A percentile compares a stretch with the other conserved stretches of the same genome.
Evolutionary conservation across 257 asterid genomes (phyloP).

Genomic region (Jacaranda mimosifolia): DNA sequence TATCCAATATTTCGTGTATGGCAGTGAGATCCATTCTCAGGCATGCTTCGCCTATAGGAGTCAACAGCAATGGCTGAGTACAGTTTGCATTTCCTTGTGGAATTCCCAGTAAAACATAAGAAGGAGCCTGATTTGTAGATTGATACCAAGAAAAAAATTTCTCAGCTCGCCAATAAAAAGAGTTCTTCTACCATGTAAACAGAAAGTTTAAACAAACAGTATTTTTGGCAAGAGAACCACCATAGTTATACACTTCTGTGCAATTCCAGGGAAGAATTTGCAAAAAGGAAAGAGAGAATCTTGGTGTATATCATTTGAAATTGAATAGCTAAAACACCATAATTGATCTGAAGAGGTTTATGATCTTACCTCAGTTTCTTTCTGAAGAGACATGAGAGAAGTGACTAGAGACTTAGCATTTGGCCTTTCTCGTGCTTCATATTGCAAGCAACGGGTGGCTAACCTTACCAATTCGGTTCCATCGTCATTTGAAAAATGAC

Average conservation of each 20-base stretch:
- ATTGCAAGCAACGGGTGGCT: constrained; percentile 95
- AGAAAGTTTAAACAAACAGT: too few relatives aligned
- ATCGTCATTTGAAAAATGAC: constrained; percentile 84
- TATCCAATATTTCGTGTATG: constrained; percentile 78
- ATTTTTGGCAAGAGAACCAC: too few relatives aligned
- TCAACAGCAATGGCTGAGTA: constrained; percentile 44
- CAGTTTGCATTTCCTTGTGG: constrained; percentile 58
- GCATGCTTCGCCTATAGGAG: constrained; percentile 98
- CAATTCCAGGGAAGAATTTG: too few relatives aligned
- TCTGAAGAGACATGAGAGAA: constrained; percentile 78
- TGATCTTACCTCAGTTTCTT: constrained; percentile 77
- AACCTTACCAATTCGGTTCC: constrained; percentile 87
- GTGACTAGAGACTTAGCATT: constrained; percentile 73
- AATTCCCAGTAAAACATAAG: constrained; percentile 79
- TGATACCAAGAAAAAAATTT: too few relatives aligned
- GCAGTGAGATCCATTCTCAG: constrained; percentile 92
- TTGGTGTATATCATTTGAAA: too few relatives aligned
- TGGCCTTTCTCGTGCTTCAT: constrained; percentile 94
- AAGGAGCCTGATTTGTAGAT: constrained; percentile 67
- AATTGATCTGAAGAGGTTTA: background rate
- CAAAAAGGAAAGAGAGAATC: too few relatives aligned
- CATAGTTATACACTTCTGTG: too few relatives aligned
- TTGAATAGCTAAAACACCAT: background rate
- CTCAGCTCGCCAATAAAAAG: too few relatives aligned
- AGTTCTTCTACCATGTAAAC: too few relatives aligned